These are phyloP conservation scores for Solanum lignicaule DNA, from an alignment of 257 asterid species.

Conservation along the genomic window DNA sequence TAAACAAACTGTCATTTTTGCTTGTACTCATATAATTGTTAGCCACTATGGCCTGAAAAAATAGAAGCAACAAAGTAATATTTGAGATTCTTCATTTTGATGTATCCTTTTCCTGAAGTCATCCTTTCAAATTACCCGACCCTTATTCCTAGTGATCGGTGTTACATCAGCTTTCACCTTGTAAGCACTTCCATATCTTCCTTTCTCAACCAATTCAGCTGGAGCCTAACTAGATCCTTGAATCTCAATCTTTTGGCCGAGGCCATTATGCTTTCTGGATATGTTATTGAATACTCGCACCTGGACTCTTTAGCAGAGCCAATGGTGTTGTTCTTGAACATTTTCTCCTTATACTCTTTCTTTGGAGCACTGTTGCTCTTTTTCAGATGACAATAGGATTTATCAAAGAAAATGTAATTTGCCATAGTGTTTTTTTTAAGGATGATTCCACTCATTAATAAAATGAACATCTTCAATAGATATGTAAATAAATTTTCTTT, in stretches of 20 bases:
- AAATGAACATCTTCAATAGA: background rate
- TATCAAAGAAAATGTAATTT: background rate
- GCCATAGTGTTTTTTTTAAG: background rate
- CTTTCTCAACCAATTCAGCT: background rate
- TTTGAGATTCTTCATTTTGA: slow-evolving; percentile 20
- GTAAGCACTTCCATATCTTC: background rate
- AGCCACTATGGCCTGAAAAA: slow-evolving; percentile 21
- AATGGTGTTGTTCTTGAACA: background rate
- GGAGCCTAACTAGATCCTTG: slow-evolving; percentile 28
- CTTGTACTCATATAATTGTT: background rate
- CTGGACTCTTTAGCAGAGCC: background rate
- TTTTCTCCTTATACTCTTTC: background rate
- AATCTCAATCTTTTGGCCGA: slow-evolving; percentile 32
- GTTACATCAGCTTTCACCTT: slow-evolving; percentile 8
- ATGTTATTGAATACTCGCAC: background rate
- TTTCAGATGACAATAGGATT: background rate
- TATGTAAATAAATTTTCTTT: background rate
- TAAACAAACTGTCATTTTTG: background rate
- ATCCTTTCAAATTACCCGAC: background rate
- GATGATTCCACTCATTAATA: background rate
- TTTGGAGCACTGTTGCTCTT: background rate
- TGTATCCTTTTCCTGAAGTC: slow-evolving; percentile 35
- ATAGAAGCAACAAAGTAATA: slow-evolving; percentile 39
- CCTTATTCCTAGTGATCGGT: slow-evolving; percentile 45
- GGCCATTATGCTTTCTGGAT: slow-evolving; percentile 27